A percentile compares a stretch with the other conserved stretches of the same genome.
These are phyloP conservation scores for Pinus taeda DNA, from an alignment of 75 land plant species.

Conservation along the genomic window DNA sequence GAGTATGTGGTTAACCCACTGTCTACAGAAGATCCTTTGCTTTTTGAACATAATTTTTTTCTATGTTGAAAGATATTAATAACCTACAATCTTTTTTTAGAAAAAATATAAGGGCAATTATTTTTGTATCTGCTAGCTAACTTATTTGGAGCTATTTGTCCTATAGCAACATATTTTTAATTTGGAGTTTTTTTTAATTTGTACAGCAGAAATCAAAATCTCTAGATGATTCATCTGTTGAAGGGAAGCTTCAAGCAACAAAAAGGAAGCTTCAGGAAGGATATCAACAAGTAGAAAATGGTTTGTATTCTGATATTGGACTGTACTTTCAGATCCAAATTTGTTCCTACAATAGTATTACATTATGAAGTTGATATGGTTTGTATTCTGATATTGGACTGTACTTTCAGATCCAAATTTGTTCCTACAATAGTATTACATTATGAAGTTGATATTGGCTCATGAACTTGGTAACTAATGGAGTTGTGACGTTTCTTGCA, in stretches of 20 bases:
- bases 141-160: background rate
- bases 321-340: background rate
- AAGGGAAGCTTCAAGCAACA: constrained; percentile 56
- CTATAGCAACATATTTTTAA: background rate
- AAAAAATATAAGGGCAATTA: no score
- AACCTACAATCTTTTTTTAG: no score
- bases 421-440: background rate
- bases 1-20: background rate
- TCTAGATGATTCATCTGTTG: constrained; percentile 28
- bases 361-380: constrained; percentile 28
- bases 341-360: background rate
- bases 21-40: background rate
- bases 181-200: background rate
- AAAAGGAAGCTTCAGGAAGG: constrained; percentile 85
- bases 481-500: constrained; percentile 16
- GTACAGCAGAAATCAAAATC: constrained; percentile 22
- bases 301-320: constrained; percentile 27
- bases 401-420: background rate
- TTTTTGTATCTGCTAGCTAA: background rate
- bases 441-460: background rate
- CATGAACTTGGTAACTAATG: background rate
- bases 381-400: constrained; percentile 6
- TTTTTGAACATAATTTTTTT: background rate
- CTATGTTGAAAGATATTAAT: background rate
- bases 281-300: constrained; percentile 75